phyloP scores from a whole-genome alignment of 805 yeast species.

The Helenozyma baotianmanensis region DNA sequence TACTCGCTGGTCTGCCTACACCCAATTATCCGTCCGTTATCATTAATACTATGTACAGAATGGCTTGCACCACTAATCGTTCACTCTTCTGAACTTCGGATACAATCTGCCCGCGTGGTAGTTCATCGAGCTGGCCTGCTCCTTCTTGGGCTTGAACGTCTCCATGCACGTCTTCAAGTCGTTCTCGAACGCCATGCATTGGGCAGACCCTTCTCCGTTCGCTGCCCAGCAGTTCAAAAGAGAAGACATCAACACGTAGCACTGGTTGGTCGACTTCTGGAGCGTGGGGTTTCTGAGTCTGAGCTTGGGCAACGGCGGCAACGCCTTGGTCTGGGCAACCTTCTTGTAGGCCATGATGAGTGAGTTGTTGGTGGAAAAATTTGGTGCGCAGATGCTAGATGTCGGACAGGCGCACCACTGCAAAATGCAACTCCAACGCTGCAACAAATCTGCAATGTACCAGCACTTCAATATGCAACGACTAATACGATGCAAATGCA shows the following conservation, averaged over 20 bases:
- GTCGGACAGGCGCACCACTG: constrained; percentile 1
- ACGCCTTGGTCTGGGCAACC: constrained; percentile 35
- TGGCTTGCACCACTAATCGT: constrained; percentile 21
- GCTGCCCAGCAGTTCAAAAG: constrained; percentile 95
- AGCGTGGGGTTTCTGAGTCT: constrained; percentile 63
- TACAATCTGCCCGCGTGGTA: constrained; percentile 54
- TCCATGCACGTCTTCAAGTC: constrained; percentile 77
- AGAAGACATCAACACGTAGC: constrained; percentile 77
- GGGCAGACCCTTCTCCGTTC: constrained; percentile 74
- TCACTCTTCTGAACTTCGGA: constrained; percentile 47
- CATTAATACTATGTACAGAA: no score
- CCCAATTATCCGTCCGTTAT: no score
- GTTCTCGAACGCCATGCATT: constrained; percentile 59
- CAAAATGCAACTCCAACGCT: no score
- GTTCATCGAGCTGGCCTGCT: constrained; percentile 44
- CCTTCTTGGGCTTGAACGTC: constrained; percentile 34
- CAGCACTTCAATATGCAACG: no score
- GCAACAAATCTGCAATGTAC: no score
- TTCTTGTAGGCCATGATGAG: constrained; percentile 39
- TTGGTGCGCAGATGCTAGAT: not conserved
- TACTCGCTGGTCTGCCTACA: no score
- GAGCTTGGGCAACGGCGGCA: constrained; percentile 72
- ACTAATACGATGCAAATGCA: no score
- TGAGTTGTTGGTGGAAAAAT: constrained; percentile 5
- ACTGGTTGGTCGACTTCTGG: constrained; percentile 59